Conservation (phyloP, 1,284 basidiomycete species). For the Vanrija humicola region DNA sequence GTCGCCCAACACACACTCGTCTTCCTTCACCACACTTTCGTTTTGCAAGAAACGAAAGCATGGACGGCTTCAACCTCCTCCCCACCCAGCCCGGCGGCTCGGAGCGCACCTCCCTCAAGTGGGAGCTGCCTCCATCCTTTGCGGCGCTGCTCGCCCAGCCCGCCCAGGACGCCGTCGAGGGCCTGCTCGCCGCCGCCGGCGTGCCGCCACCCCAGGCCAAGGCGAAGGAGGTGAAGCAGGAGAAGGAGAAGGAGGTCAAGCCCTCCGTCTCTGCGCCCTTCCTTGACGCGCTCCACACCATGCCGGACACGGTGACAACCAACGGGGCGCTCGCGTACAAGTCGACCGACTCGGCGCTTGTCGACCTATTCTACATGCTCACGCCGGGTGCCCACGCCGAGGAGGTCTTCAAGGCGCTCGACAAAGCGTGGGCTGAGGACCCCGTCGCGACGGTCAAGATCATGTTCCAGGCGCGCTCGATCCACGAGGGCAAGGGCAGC, state of each 20-base stretch:
- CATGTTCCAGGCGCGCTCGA: conserved; percentile 33
- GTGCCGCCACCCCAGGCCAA: background rate
- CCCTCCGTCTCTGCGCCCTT: conserved; percentile 11
- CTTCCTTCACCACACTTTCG: background rate
- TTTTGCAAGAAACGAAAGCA: no score
- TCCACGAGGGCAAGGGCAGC: conserved; percentile 38
- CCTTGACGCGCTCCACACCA: conserved; percentile 16
- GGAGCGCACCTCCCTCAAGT: no score
- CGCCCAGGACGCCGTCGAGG: conserved; percentile 3
- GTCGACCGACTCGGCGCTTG: conserved; percentile 16
- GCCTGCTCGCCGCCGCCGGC: conserved; percentile 1
- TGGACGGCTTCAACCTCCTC: no score
- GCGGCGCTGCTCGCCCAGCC: conserved; percentile 4
- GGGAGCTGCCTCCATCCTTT: conserved; percentile 11
- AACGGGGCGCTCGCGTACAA: conserved; percentile 23
- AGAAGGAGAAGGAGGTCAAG: background rate
- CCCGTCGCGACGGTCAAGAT: conserved; percentile 24
- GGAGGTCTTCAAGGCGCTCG: conserved; percentile 16
- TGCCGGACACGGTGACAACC: conserved; percentile 15
- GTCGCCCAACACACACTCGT: no score
- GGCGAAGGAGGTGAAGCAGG: no score
- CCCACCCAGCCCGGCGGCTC: no score
- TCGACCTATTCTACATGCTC: conserved; percentile 29
- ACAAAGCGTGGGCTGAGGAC: conserved; percentile 24
- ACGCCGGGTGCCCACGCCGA: conserved; percentile 12